These are phyloP conservation scores for Yamadazyma scolyti DNA, from an alignment of 805 yeast genomes.

Conservation along the genomic window DNA sequence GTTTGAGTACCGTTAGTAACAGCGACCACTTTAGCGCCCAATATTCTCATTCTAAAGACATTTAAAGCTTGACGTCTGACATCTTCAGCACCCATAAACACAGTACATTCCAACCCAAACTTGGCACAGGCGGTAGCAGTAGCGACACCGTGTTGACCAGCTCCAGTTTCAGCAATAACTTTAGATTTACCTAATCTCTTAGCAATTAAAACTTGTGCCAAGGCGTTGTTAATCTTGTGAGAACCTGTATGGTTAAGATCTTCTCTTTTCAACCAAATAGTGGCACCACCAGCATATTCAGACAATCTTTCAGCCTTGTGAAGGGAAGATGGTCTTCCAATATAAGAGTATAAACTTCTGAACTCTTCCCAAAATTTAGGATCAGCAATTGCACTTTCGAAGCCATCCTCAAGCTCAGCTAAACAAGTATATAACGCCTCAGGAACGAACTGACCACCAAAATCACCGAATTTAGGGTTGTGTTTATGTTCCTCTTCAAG, in stretches of 20 bases:
- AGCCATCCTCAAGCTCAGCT: constrained; percentile 82
- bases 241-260: constrained; percentile 90
- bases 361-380: constrained; percentile 93
- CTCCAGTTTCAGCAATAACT: constrained; percentile 87
- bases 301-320: constrained; percentile 89
- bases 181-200: constrained; percentile 73
- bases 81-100: constrained; percentile 99
- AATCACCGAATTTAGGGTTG: constrained; percentile 83
- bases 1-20: constrained; percentile 95
- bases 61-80: constrained; percentile 97
- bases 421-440: constrained; percentile 92
- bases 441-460: constrained; percentile 99
- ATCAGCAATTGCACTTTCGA: constrained; percentile 84
- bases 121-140: constrained; percentile 91
- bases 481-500: constrained; percentile 61
- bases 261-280: constrained; percentile 97
- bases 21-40: constrained; percentile 94
- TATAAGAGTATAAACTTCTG: constrained; percentile 77
- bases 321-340: constrained; percentile 93
- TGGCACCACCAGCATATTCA: constrained; percentile 84
- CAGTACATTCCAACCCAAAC: constrained; percentile 89
- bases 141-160: constrained; percentile 93
- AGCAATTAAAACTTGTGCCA: constrained; percentile 79
- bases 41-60: constrained; percentile 93
- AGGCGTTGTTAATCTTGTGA: constrained; percentile 80